Base-by-base conservation (phyloP, 257 asterid species). In the Galeopsis tetrahit region DNA sequence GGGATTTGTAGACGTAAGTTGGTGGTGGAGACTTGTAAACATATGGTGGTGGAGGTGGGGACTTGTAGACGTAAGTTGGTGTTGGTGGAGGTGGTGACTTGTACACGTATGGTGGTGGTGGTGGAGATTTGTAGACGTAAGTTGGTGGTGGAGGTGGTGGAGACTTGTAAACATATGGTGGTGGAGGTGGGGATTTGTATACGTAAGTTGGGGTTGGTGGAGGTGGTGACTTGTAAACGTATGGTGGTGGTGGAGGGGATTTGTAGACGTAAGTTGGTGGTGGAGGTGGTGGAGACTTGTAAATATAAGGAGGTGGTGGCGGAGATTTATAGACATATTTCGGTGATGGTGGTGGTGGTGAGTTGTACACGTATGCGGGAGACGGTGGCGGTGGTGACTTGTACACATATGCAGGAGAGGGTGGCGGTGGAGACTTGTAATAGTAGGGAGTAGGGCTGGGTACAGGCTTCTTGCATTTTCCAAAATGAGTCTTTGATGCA, bases 341-440 rank as follows among this genome's bases (percentile, higher is more conserved):
- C 28, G 28, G 28, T 21, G 28, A 72, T 5, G 83, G 10, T 3
- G 86, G 72, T 1, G 82, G 86, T 1, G 83, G 86, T 2, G 88
- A 80, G 2, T 72, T 72, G 46, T 72, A 78, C 0, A 36, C 5
- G 6, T 77, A 76, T 0, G 68, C 13, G 0, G 81, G 76, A 4
- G 81, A 1, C 0, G 82, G 84, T 1, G 86, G 85, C 0, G 84
- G 89, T 1, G 88, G 86, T 0, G 87, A 80, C 6, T 80, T 80
- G 13, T 81, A 73, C 0, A 79, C 58, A 5, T 81, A 85, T 0
- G 38, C 33, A 0, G 84, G 84, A 6, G 86, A 6, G 0, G 76
- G 80, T 0, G 89, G 96, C 0, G 96, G 91, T 0, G 91, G 91
- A 10, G 93, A 87, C 7, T 72, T 82, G 70, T 87, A 83, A 62